Conservation (phyloP, 228 moss, liverwort and hornwort genomes). For the Sphagnum magellanicum region DNA sequence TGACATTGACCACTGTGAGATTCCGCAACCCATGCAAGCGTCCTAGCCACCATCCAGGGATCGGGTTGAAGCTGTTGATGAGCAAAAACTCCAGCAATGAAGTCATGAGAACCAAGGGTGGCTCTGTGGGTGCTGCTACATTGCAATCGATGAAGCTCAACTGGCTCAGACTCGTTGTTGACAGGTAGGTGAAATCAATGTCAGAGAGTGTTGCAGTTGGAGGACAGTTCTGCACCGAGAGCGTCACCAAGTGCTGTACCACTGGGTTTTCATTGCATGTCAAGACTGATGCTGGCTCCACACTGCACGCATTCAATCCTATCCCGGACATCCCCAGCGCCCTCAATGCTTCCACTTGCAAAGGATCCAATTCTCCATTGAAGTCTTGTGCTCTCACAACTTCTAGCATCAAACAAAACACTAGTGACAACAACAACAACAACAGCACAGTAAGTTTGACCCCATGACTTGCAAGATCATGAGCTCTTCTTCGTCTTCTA, state of each 20-base stretch:
- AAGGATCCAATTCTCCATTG: too few relatives aligned
- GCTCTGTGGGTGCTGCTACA: slow-evolving; percentile 6
- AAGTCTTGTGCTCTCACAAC: too few relatives aligned
- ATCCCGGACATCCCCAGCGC: slow-evolving; percentile 27
- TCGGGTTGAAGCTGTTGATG: slow-evolving; percentile 7
- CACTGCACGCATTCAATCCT: slow-evolving; percentile 15
- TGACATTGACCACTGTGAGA: slow-evolving; percentile 17
- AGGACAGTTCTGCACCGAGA: slow-evolving; percentile 29
- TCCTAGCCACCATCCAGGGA: slow-evolving; percentile 50
- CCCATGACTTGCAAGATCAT: too few relatives aligned
- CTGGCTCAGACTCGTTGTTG: slow-evolving; percentile 12
- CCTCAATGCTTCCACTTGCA: slow-evolving; percentile 42
- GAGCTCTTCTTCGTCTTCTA: too few relatives aligned
- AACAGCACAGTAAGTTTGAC: too few relatives aligned
- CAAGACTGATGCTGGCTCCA: neutral
- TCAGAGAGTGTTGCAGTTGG: slow-evolving; percentile 13
- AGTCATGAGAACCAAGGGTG: slow-evolving; percentile 19
- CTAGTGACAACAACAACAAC: too few relatives aligned
- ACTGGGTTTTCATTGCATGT: slow-evolving; percentile 32
- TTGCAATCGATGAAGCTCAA: slow-evolving; percentile 34
- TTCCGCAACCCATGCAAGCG: slow-evolving; percentile 15
- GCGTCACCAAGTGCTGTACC: slow-evolving; percentile 18
- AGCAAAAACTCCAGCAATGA: slow-evolving; percentile 16
- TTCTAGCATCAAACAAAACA: too few relatives aligned
- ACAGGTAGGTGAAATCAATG: slow-evolving; percentile 16